Conservation (phyloP, 1,139 yeast genomes). For the Pichia sp. region DNA sequence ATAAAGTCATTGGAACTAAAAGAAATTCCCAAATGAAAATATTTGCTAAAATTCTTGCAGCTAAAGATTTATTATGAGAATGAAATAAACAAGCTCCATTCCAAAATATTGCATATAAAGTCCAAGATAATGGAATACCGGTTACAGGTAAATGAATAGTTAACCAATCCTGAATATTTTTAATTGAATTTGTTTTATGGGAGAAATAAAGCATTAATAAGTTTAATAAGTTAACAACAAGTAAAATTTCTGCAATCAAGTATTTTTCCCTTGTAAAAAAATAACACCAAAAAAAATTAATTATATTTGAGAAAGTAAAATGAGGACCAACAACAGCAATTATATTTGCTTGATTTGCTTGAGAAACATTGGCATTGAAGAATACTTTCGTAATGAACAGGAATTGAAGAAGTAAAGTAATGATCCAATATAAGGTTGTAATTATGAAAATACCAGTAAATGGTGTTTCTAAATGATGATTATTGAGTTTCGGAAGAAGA, state of each 20-base stretch:
- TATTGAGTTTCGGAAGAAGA: constrained; percentile 34
- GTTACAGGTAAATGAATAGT: constrained; percentile 57
- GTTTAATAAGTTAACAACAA: constrained; percentile 52
- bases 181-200: constrained; percentile 54
- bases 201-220: constrained; percentile 49
- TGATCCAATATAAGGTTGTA: constrained; percentile 51
- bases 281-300: constrained; percentile 57
- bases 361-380: constrained; percentile 33
- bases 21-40: constrained; percentile 73
- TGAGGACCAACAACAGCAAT: constrained; percentile 48
- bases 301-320: constrained; percentile 54
- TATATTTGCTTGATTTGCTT: constrained; percentile 27
- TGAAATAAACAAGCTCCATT: constrained; percentile 70
- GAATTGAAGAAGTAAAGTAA: constrained; percentile 48
- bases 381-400: constrained; percentile 48
- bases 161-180: constrained; percentile 47
- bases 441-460: constrained; percentile 56
- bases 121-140: constrained; percentile 72
- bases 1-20: constrained; percentile 52
- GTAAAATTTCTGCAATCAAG: constrained; percentile 49
- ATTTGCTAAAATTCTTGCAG: constrained; percentile 66
- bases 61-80: constrained; percentile 40
- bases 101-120: constrained; percentile 69
- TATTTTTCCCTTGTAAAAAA: constrained; percentile 52
- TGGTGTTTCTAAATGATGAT: constrained; percentile 47